Conservation (phyloP, 805 yeast species). For the Candida stauntonica region DNA sequence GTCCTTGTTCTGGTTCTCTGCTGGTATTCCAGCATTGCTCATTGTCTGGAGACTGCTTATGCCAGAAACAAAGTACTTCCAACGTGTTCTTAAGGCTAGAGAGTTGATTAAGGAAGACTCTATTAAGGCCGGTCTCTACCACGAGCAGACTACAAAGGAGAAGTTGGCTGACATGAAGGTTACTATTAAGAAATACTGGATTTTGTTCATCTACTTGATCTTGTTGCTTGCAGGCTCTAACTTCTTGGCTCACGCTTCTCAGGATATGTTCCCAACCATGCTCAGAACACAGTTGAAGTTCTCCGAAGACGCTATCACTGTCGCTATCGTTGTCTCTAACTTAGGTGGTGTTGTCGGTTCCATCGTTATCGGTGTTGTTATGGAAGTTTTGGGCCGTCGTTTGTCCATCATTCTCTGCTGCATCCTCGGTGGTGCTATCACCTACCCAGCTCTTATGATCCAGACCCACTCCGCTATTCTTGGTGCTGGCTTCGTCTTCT, state of each 20-base stretch:
- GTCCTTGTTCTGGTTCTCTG: slow-evolving; percentile 67
- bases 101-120: slow-evolving; percentile 25
- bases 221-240: slow-evolving; percentile 65
- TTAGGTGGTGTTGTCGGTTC: slow-evolving; percentile 69
- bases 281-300: slow-evolving; percentile 48
- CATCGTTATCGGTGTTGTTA: slow-evolving; percentile 48
- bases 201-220: slow-evolving; percentile 51
- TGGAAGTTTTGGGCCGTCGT: slow-evolving; percentile 62
- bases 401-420: slow-evolving; percentile 49
- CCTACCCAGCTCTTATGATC: slow-evolving; percentile 54
- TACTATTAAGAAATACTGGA: slow-evolving; percentile 52
- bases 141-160: slow-evolving; percentile 22
- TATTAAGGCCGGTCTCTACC: slow-evolving; percentile 25
- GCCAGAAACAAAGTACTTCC: slow-evolving; percentile 60
- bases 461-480: slow-evolving; percentile 37
- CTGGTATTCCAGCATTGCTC: slow-evolving; percentile 57
- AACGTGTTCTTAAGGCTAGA: slow-evolving; percentile 29
- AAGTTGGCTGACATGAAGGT: slow-evolving; percentile 28
- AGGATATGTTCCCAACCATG: slow-evolving; percentile 67
- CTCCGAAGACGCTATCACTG: slow-evolving; percentile 46
- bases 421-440: slow-evolving; percentile 52
- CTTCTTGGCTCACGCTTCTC: slow-evolving; percentile 70
- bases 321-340: slow-evolving; percentile 57
- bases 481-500: slow-evolving; percentile 62
- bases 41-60: slow-evolving; percentile 51